phyloP scores from a whole-genome alignment of 805 yeast genomes.

The Kazachstania taianensis region DNA sequence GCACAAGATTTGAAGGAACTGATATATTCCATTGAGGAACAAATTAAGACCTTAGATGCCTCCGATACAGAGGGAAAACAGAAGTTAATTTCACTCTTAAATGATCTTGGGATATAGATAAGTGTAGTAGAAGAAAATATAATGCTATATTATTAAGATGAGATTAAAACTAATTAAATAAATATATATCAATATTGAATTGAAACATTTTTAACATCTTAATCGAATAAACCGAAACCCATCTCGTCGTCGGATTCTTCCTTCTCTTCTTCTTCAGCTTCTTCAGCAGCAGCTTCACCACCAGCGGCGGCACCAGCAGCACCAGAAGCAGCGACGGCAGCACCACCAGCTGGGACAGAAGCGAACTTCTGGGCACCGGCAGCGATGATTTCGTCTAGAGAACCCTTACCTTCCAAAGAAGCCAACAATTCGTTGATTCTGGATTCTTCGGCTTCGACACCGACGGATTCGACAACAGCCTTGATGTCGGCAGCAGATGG shows the following conservation, averaged over 20 bases:
- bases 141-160: not conserved
- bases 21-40: slow-evolving; percentile 11
- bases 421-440: slow-evolving; percentile 60
- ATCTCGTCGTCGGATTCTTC: slow-evolving; percentile 75
- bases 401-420: slow-evolving; percentile 73
- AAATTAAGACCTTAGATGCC: slow-evolving; percentile 10
- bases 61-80: too few relatives aligned
- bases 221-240: slow-evolving; percentile 92
- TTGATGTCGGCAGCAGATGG: slow-evolving; percentile 74
- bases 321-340: slow-evolving; percentile 35
- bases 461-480: slow-evolving; percentile 61
- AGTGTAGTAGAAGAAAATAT: not conserved
- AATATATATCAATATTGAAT: slow-evolving; percentile 4
- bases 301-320: slow-evolving; percentile 40
- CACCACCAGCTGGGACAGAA: slow-evolving; percentile 35
- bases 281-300: slow-evolving; percentile 39
- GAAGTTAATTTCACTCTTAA: not conserved
- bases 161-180: slow-evolving; percentile 5
- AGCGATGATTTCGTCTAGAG: slow-evolving; percentile 57
- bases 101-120: slow-evolving; percentile 1
- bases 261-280: slow-evolving; percentile 50
- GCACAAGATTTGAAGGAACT: slow-evolving; percentile 10
- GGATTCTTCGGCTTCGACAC: slow-evolving; percentile 72
- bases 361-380: slow-evolving; percentile 40
- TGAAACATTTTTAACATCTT: slow-evolving; percentile 27